These are phyloP conservation scores for Dothiorella sarmentorum DNA, from an alignment of 2,329 filamentous ascomycete genomes.

Conservation along the genomic window DNA sequence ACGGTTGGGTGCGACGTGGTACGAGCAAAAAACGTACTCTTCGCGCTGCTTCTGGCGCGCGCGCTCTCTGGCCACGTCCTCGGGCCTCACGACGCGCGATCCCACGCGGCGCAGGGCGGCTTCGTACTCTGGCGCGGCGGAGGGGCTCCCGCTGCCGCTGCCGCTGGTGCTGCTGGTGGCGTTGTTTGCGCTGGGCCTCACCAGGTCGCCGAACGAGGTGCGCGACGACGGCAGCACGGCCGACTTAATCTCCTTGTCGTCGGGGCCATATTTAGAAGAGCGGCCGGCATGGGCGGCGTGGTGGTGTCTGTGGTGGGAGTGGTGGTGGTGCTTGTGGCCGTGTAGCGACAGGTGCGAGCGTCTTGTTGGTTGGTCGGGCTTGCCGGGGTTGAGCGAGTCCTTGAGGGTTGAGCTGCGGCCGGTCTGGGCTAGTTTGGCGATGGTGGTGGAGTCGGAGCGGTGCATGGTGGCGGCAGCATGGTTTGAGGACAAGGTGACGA, in stretches of 20 bases:
- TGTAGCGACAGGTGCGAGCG: slow-evolving; percentile 30
- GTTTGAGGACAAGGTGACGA: slow-evolving; percentile 4
- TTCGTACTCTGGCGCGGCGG: background rate
- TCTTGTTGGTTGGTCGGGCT: slow-evolving; percentile 21
- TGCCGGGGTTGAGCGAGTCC: background rate
- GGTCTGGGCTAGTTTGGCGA: slow-evolving; percentile 12
- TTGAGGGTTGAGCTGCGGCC: slow-evolving; percentile 17
- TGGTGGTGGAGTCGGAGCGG: background rate
- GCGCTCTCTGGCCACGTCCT: slow-evolving; percentile 39
- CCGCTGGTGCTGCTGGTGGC: slow-evolving; percentile 22
- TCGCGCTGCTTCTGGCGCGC: slow-evolving; percentile 35
- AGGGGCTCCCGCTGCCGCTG: slow-evolving; percentile 25
- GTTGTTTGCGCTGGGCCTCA: slow-evolving; percentile 32
- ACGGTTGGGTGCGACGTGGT: background rate
- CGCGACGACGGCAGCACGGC: slow-evolving; percentile 44
- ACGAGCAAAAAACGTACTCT: slow-evolving; percentile 28
- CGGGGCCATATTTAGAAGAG: slow-evolving; percentile 36
- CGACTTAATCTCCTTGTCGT: slow-evolving; percentile 35
- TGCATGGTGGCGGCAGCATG: slow-evolving; percentile 2
- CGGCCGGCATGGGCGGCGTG: too few relatives aligned
- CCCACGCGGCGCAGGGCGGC: background rate
- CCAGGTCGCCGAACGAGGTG: slow-evolving; percentile 43
- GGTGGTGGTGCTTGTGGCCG: slow-evolving; percentile 24
- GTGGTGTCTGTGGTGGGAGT: too few relatives aligned
- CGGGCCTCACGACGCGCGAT: slow-evolving; percentile 33